A percentile compares a stretch with the other conserved stretches of the same genome.
Evolutionary conservation across 2,329 filamentous ascomycete genomes (phyloP).

Genomic region (Fusarium marasasianum): DNA sequence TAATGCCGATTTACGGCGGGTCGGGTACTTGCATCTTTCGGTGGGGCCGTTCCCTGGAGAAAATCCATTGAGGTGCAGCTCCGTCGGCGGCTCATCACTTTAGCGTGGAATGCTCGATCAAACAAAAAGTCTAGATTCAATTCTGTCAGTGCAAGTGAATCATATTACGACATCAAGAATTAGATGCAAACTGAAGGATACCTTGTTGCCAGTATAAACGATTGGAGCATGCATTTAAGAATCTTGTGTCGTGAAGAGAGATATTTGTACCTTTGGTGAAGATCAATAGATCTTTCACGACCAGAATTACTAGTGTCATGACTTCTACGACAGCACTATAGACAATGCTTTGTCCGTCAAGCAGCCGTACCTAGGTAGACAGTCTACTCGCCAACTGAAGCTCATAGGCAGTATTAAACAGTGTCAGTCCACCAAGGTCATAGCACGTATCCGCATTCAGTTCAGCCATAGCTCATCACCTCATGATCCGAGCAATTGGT

Average conservation of each 20-base stretch:
- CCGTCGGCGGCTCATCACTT: slow-evolving; percentile 24
- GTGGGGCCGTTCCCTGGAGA: slow-evolving; percentile 20
- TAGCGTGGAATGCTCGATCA: slow-evolving; percentile 3
- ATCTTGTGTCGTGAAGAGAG: neutral
- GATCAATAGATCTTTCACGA: neutral
- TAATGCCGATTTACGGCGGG: slow-evolving; percentile 34
- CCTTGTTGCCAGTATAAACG: no score
- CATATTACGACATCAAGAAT: slow-evolving; percentile 13
- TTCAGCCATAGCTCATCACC: slow-evolving; percentile 2
- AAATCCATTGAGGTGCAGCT: slow-evolving; percentile 18
- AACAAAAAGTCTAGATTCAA: slow-evolving; percentile 9
- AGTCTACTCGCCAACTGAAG: neutral
- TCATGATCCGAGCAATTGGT: slow-evolving; percentile 25
- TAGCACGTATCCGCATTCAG: slow-evolving; percentile 13
- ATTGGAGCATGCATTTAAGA: neutral
- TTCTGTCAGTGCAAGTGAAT: neutral
- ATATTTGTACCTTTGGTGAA: neutral
- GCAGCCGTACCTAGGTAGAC: neutral
- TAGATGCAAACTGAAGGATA: neutral
- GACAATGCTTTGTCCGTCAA: neutral
- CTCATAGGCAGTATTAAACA: neutral
- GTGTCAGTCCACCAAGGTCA: neutral
- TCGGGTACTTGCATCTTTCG: slow-evolving; percentile 5
- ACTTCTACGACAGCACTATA: neutral
- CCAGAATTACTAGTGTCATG: neutral